Evolutionary conservation across 2,329 filamentous ascomycete genomes (phyloP).

Genomic region (Aspergillus fumigatus): DNA sequence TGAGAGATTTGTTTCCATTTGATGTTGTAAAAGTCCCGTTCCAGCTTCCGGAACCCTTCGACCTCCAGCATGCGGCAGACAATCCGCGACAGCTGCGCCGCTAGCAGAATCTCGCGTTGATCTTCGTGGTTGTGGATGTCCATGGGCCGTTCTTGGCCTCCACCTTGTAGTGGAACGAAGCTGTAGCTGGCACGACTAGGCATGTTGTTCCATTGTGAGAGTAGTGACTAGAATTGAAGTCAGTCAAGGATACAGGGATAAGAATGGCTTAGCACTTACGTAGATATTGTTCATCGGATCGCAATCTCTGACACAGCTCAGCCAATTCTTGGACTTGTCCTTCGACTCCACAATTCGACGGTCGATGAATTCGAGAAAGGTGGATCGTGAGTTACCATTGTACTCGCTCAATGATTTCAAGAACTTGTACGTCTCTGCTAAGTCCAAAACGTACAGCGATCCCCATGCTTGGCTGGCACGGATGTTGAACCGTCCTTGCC

Average conservation of each 20-base stretch:
- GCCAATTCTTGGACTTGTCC: constrained; percentile 42
- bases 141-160: constrained; percentile 33
- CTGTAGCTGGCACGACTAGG: constrained; percentile 43
- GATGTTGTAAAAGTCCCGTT: constrained; percentile 43
- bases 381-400: constrained; percentile 35
- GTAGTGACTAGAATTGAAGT: constrained; percentile 28
- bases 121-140: constrained; percentile 35
- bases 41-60: constrained; percentile 42
- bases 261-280: constrained; percentile 23
- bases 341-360: constrained; percentile 42
- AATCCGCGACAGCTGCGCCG: constrained; percentile 43
- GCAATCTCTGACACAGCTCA: constrained; percentile 38
- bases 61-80: constrained; percentile 45
- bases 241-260: not conserved
- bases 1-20: constrained; percentile 43
- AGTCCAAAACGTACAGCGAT: constrained; percentile 39
- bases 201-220: constrained; percentile 45
- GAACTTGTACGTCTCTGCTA: constrained; percentile 40
- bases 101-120: constrained; percentile 38
- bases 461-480: constrained; percentile 40
- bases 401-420: constrained; percentile 35
- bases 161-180: constrained; percentile 30
- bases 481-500: constrained; percentile 41
- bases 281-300: constrained; percentile 39
- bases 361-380: constrained; percentile 42